Percentiles rank a stretch among this genome's conserved stretches.
These are phyloP conservation scores for Actinidia polygama DNA, from an alignment of 179 eudicot genomes.

Conservation along the genomic window DNA sequence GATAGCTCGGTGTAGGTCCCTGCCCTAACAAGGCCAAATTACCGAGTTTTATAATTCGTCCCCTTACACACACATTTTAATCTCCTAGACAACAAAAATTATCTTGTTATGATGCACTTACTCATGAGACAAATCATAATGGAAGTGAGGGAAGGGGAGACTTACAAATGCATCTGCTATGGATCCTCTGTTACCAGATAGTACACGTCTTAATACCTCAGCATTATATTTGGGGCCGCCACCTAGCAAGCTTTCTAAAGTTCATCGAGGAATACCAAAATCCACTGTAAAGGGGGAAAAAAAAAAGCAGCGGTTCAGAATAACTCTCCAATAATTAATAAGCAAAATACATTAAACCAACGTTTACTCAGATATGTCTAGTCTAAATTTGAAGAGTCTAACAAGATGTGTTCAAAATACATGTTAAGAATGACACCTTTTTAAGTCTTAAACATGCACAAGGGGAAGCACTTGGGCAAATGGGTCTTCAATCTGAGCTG, in stretches of 20 bases:
- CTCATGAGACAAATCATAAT: background rate
- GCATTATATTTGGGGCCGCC: slow-evolving; percentile 80
- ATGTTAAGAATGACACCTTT: background rate
- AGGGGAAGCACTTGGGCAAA: no score
- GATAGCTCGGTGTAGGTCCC: no score
- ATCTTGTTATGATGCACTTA: background rate
- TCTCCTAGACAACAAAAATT: background rate
- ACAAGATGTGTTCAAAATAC: background rate
- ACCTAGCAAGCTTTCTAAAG: slow-evolving; percentile 62
- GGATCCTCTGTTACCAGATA: slow-evolving; percentile 75
- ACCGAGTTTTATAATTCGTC: no score
- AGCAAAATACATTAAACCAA: background rate
- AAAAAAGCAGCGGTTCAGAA: background rate
- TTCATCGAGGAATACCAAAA: slow-evolving; percentile 78
- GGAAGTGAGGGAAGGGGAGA: slow-evolving; percentile 11
- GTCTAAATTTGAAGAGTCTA: background rate
- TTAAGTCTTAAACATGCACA: background rate
- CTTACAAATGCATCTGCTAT: slow-evolving; percentile 91
- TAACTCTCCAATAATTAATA: background rate
- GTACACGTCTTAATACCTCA: slow-evolving; percentile 62
- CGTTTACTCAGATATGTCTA: background rate
- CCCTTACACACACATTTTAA: no score
- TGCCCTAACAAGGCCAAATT: no score
- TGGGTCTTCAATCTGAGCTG: no score
- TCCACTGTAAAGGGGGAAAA: slow-evolving; percentile 49